Evolutionary conservation across 208 protist species (phyloP).

Genomic region (Trichomonas gallinae): DNA sequence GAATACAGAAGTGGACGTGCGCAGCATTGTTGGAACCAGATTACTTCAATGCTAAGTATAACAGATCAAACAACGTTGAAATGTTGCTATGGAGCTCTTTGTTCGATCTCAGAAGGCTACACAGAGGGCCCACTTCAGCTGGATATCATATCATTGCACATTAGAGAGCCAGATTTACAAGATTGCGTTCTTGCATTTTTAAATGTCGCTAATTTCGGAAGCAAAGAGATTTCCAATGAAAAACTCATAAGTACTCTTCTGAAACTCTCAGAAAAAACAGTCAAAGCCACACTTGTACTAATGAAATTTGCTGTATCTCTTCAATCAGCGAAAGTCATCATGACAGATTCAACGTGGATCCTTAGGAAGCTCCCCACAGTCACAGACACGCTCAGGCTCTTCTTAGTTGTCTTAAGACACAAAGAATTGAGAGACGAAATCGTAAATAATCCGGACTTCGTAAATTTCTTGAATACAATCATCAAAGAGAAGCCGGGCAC

Average conservation of each 20-base stretch:
- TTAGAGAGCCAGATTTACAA: neutral
- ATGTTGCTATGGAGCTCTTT: neutral
- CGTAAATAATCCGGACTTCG: neutral
- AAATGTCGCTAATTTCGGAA: neutral
- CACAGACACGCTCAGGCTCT: neutral
- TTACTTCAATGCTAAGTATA: neutral
- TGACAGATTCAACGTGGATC: neutral
- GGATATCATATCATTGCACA: neutral
- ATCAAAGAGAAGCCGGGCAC: neutral
- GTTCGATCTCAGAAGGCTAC: neutral
- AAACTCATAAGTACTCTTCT: neutral
- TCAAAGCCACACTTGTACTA: neutral
- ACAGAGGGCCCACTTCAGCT: neutral
- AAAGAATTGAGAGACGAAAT: neutral
- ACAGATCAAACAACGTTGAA: neutral
- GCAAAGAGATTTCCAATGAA: too few species aligned
- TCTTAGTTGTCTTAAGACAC: neutral
- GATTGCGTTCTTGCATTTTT: neutral
- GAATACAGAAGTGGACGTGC: neutral
- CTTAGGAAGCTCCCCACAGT: neutral
- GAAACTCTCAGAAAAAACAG: neutral
- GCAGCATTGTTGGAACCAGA: neutral
- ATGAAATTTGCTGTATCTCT: neutral
- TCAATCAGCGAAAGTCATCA: neutral
- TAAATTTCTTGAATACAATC: neutral